Base-by-base conservation (phyloP, 306 rosid species). In the Clitoria ternatea region DNA sequence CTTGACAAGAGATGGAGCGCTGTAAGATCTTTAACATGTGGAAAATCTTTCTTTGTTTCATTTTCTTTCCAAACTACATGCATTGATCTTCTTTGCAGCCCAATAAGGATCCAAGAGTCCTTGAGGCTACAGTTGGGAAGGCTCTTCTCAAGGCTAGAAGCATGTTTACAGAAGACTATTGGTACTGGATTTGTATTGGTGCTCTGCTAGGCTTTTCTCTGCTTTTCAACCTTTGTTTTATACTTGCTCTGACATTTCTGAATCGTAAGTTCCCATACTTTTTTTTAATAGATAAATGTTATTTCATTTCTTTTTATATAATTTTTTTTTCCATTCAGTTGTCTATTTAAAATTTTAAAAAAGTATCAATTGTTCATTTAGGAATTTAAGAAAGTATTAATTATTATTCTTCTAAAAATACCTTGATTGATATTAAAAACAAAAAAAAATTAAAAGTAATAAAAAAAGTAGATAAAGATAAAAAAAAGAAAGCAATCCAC, bases 1-100 rank as follows among this genome's bases (percentile, higher is more conserved):
- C 97, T 91, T 0, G 99, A 91, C 56, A 19, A 87, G 68, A 94
- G 99, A 86, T 94, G 99, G 99, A 85, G 85, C 29, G 27, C 62
- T 27, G 97, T 94, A 80, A 80, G 82, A 59, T 71, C 67, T 52
- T 67, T 27, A 47, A 73, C 8, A 52, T 37, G 52, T 30, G 14
- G 10, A 43, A 9, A 75, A 1, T 6, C 11, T 24, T 24, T 43
- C 30, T 50, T 7, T 50, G 17, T 76, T 52, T 17, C 59, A 14
- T 63, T 69, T 53, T 48, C 57, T 50, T 72, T 63, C 33, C 18
- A 74, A 64, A 24, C 18, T 64, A 49, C 29, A 56, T 59, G 30
- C n/a, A 26, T 44, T 81, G 76, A 29, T 69, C 48, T 15, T 54
- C 48, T 62, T 70, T 60, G 33, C 78, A 88, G 93, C 85, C 78